phyloP scores from a whole-genome alignment of 2,329 filamentous ascomycete genomes.

The Grosmannia huntii region DNA sequence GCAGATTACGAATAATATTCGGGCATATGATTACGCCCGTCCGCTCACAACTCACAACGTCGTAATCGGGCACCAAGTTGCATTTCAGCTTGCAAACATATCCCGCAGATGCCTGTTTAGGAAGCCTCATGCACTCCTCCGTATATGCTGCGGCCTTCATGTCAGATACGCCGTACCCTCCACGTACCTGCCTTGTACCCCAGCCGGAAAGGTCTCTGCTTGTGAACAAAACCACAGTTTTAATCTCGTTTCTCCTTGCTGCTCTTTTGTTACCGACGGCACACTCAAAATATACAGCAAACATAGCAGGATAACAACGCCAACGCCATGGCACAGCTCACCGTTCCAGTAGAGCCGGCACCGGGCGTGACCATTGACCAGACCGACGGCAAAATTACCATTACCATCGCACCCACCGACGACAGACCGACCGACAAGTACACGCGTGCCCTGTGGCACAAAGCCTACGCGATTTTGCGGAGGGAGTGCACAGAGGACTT shows the following conservation, averaged over 20 bases:
- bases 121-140: not conserved
- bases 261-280: not conserved
- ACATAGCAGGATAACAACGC: not conserved
- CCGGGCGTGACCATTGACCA: slow-evolving; percentile 1
- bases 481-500: not conserved
- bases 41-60: not conserved
- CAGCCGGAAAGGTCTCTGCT: not conserved
- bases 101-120: not conserved
- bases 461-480: not conserved
- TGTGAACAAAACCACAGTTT: not conserved
- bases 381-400: slow-evolving; percentile 4
- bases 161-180: not conserved
- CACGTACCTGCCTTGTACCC: not conserved
- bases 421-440: not conserved
- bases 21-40: not conserved
- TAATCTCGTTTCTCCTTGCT: not conserved
- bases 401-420: not conserved
- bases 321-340: slow-evolving; percentile 1
- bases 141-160: not conserved
- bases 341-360: not conserved
- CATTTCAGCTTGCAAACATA: not conserved
- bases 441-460: slow-evolving; percentile 1
- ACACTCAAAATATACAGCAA: not conserved
- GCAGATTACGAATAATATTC: not conserved
- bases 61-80: not conserved